Evolutionary conservation across 2,329 filamentous ascomycete genomes (phyloP).

Genomic region (Xylariaceae sp.): DNA sequence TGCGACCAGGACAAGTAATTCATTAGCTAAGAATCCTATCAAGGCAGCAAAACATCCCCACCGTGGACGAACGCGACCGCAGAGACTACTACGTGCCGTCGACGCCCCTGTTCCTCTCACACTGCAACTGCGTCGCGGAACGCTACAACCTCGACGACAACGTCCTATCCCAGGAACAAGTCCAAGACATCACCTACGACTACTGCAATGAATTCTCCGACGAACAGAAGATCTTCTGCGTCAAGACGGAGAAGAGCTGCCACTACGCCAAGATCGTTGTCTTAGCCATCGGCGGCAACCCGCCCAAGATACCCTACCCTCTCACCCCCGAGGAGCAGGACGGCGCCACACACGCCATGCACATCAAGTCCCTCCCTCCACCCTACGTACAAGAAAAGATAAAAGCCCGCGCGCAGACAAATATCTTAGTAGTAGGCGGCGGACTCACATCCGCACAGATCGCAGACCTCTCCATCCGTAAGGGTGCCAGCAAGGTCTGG

Average conservation of each 20-base stretch:
- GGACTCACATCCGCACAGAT: constrained; percentile 73
- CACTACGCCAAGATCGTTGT: constrained; percentile 61
- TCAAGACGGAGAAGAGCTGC: constrained; percentile 49
- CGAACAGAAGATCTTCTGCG: constrained; percentile 57
- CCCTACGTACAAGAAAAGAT: constrained; percentile 49
- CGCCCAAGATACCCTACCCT: constrained; percentile 43
- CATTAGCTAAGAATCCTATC: constrained; percentile 17
- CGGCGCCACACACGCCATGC: constrained; percentile 55
- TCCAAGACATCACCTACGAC: constrained; percentile 57
- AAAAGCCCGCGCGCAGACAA: constrained; percentile 45
- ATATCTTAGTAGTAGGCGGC: constrained; percentile 66
- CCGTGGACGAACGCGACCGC: constrained; percentile 59
- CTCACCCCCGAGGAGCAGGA: constrained; percentile 28
- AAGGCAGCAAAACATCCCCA: constrained; percentile 43
- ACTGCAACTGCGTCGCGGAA: constrained; percentile 52
- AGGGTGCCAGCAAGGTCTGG: constrained; percentile 63
- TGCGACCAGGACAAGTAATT: neutral
- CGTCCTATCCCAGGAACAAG: constrained; percentile 54
- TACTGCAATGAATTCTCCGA: constrained; percentile 41
- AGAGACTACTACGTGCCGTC: constrained; percentile 67
- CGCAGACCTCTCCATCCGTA: constrained; percentile 58
- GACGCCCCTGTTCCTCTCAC: constrained; percentile 55
- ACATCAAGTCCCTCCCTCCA: constrained; percentile 55
- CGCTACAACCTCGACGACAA: constrained; percentile 54
- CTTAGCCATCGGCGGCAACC: constrained; percentile 64